These are phyloP conservation scores for Clonostachys solani DNA, from an alignment of 2,329 filamentous ascomycete species.

Conservation along the genomic window DNA sequence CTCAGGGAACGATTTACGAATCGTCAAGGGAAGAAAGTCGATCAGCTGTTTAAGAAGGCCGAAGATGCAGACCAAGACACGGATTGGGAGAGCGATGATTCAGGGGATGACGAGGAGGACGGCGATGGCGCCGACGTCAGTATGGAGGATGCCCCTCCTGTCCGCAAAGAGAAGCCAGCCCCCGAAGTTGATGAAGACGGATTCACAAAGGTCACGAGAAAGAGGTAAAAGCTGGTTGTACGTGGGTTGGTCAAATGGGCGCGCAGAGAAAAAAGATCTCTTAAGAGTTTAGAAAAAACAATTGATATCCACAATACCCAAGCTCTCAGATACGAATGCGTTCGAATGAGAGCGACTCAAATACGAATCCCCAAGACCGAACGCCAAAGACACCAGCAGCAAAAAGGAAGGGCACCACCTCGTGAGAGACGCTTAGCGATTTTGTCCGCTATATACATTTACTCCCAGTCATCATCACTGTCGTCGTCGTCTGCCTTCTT, in stretches of 20 bases:
- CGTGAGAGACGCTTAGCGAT: too few species aligned
- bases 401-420: not conserved
- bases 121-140: slow-evolving; percentile 54
- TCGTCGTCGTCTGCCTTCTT: slow-evolving; percentile 28
- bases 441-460: slow-evolving; percentile 10
- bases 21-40: slow-evolving; percentile 54
- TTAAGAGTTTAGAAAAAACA: not conserved
- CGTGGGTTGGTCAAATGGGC: not conserved
- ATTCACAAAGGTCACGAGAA: slow-evolving; percentile 73
- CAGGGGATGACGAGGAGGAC: slow-evolving; percentile 54
- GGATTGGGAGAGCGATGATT: slow-evolving; percentile 57
- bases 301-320: not conserved
- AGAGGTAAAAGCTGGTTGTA: slow-evolving; percentile 35
- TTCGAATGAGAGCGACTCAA: not conserved
- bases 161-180: slow-evolving; percentile 55
- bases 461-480: slow-evolving; percentile 77
- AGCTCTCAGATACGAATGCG: not conserved
- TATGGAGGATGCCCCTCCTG: slow-evolving; percentile 65
- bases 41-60: slow-evolving; percentile 50
- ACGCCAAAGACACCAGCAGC: not conserved
- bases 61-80: slow-evolving; percentile 52
- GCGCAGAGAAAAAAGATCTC: not conserved
- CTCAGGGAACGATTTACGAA: slow-evolving; percentile 61
- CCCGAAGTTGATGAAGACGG: slow-evolving; percentile 79
- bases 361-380: not conserved